phyloP scores from a whole-genome alignment of 1,284 basidiomycete genomes.

The Waitea zeae region DNA sequence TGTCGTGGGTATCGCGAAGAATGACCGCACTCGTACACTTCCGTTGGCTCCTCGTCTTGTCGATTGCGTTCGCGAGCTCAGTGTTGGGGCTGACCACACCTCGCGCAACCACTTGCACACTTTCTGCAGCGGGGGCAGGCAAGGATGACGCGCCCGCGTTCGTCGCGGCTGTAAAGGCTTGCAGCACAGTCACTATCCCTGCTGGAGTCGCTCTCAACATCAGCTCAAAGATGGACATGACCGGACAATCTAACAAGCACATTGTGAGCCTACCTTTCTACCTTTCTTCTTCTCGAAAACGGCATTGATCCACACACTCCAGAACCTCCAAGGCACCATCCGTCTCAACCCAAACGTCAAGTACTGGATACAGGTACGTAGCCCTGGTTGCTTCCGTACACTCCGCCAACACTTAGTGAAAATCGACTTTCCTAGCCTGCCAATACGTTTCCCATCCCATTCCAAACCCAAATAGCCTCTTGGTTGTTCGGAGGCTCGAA shows the following conservation, averaged over 20 bases:
- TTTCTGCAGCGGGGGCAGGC: slow-evolving; percentile 22
- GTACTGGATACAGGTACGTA: slow-evolving; percentile 31
- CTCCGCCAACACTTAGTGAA: neutral
- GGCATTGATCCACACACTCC: neutral
- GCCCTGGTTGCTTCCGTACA: neutral
- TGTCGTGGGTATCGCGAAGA: too few species aligned
- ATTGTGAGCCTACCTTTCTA: slow-evolving; percentile 26
- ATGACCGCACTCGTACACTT: too few species aligned
- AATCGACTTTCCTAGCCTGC: too few species aligned
- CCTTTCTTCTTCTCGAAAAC: neutral
- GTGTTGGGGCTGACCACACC: too few species aligned
- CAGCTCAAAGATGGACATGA: slow-evolving; percentile 33
- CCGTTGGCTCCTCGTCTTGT: too few species aligned
- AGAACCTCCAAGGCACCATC: slow-evolving; percentile 32
- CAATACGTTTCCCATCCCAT: slow-evolving; percentile 35
- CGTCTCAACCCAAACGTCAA: slow-evolving; percentile 30
- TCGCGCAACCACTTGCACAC: slow-evolving; percentile 15
- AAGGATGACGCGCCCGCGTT: slow-evolving; percentile 32
- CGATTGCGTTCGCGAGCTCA: too few species aligned
- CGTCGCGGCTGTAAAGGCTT: slow-evolving; percentile 24
- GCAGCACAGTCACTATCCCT: slow-evolving; percentile 26
- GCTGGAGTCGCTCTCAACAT: slow-evolving; percentile 30
- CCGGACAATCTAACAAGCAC: slow-evolving; percentile 27
- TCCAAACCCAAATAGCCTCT: slow-evolving; percentile 40
- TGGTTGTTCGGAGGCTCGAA: slow-evolving; percentile 40